A percentile compares a stretch with the other conserved stretches of the same genome.
Conservation (phyloP, 495 filamentous ascomycete genomes). For the Neurospora sp. region DNA sequence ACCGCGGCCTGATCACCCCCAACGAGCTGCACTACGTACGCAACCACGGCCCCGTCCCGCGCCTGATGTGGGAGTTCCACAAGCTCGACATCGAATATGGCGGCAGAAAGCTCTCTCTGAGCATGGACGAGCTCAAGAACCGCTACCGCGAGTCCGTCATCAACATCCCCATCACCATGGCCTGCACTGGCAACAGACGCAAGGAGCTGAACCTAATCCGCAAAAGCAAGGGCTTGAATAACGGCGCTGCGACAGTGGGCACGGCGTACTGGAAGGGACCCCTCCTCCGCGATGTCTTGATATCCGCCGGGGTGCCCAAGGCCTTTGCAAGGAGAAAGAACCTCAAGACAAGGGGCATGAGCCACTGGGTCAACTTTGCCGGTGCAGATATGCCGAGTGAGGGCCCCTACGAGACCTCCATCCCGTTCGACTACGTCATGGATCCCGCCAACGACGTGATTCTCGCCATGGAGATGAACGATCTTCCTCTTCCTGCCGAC, state of each 20-base stretch:
- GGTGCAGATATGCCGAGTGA: conserved; percentile 6
- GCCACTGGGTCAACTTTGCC: conserved; percentile 6
- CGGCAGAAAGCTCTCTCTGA: conserved; percentile 1
- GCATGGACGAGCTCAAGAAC: conserved; percentile 8
- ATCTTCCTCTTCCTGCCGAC: conserved; percentile 12
- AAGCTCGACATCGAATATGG: conserved; percentile 4
- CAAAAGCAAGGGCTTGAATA: conserved; percentile 12
- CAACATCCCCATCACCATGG: conserved; percentile 13
- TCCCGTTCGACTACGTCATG: conserved; percentile 5
- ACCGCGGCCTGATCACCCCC: conserved; percentile 9
- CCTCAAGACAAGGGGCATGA: not conserved
- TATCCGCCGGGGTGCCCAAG: conserved; percentile 1
- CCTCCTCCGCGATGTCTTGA: conserved; percentile 1
- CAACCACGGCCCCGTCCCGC: conserved; percentile 11
- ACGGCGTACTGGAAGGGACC: conserved; percentile 12
- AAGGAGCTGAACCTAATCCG: conserved; percentile 11
- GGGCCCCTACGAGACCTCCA: conserved; percentile 7
- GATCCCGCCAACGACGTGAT: conserved; percentile 6
- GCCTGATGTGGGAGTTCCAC: conserved; percentile 13
- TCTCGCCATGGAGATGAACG: conserved; percentile 10
- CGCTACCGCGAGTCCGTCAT: conserved; percentile 2
- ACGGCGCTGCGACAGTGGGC: conserved; percentile 7
- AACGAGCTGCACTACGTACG: conserved; percentile 10
- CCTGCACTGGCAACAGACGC: conserved; percentile 11
- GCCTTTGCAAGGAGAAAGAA: not conserved